A percentile compares a stretch with the other conserved stretches of the same genome.
phyloP scores from a whole-genome alignment of 78 protist genomes.

The Cavenderia fasciculata region DNA sequence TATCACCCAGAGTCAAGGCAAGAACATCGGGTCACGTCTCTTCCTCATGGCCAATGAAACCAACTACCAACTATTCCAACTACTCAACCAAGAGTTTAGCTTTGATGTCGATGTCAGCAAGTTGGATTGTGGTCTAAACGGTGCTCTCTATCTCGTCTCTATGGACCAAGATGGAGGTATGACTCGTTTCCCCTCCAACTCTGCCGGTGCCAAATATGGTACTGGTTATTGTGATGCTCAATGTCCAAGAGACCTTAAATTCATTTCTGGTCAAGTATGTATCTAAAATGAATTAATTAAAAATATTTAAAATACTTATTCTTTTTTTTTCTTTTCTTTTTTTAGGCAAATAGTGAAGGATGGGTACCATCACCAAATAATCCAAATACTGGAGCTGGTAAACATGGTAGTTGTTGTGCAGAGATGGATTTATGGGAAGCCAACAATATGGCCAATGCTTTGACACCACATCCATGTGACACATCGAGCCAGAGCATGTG shows the following conservation, averaged over 20 bases:
- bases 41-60: constrained; percentile 62
- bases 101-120: constrained; percentile 84
- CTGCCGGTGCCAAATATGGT: constrained; percentile 84
- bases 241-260: constrained; percentile 87
- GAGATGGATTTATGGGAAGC: constrained; percentile 91
- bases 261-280: constrained; percentile 65
- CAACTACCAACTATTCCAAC: constrained; percentile 71
- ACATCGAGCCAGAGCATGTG: constrained; percentile 22
- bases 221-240: constrained; percentile 91
- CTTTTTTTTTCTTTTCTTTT: not conserved
- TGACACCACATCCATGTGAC: constrained; percentile 83
- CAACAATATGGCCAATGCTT: constrained; percentile 77
- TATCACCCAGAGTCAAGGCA: constrained; percentile 52
- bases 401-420: constrained; percentile 79
- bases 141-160: constrained; percentile 82
- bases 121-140: constrained; percentile 84
- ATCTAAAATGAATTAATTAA: not conserved
- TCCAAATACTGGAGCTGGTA: constrained; percentile 71
- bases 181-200: constrained; percentile 25
- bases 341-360: constrained; percentile 44
- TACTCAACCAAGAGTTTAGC: constrained; percentile 71
- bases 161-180: constrained; percentile 84
- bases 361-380: constrained; percentile 62
- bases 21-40: constrained; percentile 80
- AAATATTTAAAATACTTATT: not conserved